These are phyloP conservation scores for Backusella liffmaniae DNA, from an alignment of 192 early-diverging fungal species.

Conservation along the genomic window DNA sequence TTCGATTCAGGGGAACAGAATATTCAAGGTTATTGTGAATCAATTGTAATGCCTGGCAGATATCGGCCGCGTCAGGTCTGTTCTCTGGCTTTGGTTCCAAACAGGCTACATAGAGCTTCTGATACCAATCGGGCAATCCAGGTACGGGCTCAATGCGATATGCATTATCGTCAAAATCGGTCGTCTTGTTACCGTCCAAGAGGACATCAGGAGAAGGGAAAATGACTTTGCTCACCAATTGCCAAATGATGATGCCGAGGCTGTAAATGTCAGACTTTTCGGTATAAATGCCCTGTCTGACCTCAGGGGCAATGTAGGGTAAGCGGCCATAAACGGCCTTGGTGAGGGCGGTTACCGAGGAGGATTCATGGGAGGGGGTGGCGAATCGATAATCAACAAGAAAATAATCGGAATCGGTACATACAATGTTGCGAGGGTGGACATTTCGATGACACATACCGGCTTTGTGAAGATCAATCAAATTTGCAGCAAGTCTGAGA, in stretches of 20 bases:
- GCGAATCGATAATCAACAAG: slow-evolving; percentile 36
- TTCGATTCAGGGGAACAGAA: slow-evolving; percentile 19
- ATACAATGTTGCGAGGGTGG: slow-evolving; percentile 37
- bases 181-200: slow-evolving; percentile 12
- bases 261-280: slow-evolving; percentile 52
- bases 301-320: slow-evolving; percentile 42
- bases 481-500: slow-evolving; percentile 29
- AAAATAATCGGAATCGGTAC: slow-evolving; percentile 37
- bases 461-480: slow-evolving; percentile 27
- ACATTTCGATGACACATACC: slow-evolving; percentile 34
- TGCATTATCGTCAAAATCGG: slow-evolving; percentile 11
- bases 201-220: slow-evolving; percentile 32
- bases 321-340: slow-evolving; percentile 36
- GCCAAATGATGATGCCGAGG: slow-evolving; percentile 53
- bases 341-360: slow-evolving; percentile 25
- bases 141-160: slow-evolving; percentile 32
- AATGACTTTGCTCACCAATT: slow-evolving; percentile 38
- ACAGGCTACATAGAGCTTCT: slow-evolving; percentile 29
- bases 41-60: slow-evolving; percentile 24
- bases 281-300: slow-evolving; percentile 16
- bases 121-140: slow-evolving; percentile 33
- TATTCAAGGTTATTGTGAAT: slow-evolving; percentile 27
- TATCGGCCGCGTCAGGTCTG: slow-evolving; percentile 28
- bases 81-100: slow-evolving; percentile 29
- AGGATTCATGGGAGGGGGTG: slow-evolving; percentile 25